Evolutionary conservation across 2,329 filamentous ascomycete genomes (phyloP).

Genomic region (Aspergillus flavus): DNA sequence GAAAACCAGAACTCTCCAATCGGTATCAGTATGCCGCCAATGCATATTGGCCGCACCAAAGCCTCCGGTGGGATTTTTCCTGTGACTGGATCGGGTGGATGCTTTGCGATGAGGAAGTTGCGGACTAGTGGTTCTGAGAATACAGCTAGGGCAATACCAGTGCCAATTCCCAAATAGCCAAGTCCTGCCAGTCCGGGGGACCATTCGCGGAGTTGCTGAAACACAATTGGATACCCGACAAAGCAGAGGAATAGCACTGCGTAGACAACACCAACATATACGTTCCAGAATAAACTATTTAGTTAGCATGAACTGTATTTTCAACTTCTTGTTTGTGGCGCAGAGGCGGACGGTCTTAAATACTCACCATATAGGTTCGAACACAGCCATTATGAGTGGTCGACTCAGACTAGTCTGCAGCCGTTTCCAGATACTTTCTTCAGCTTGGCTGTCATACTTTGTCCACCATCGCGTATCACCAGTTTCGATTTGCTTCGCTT

Average conservation of each 20-base stretch:
- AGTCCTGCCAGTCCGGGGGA: slow-evolving; percentile 67
- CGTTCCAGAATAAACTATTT: slow-evolving; percentile 62
- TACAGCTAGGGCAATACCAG: slow-evolving; percentile 54
- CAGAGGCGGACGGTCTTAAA: slow-evolving; percentile 11
- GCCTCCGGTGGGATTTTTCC: slow-evolving; percentile 64
- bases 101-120: slow-evolving; percentile 66
- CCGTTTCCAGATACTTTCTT: slow-evolving; percentile 46
- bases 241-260: slow-evolving; percentile 83
- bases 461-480: slow-evolving; percentile 70
- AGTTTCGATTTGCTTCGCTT: slow-evolving; percentile 61
- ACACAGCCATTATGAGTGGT: slow-evolving; percentile 65
- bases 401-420: slow-evolving; percentile 70
- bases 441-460: slow-evolving; percentile 68
- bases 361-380: slow-evolving; percentile 72
- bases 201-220: slow-evolving; percentile 71
- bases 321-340: not conserved
- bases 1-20: slow-evolving; percentile 76
- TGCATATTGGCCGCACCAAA: slow-evolving; percentile 70
- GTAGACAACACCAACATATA: slow-evolving; percentile 70
- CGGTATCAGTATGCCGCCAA: slow-evolving; percentile 69
- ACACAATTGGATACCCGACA: slow-evolving; percentile 79
- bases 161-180: slow-evolving; percentile 64
- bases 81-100: slow-evolving; percentile 67
- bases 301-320: not conserved
- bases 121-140: slow-evolving; percentile 64